Base-by-base conservation (phyloP, 1,139 yeast genomes). In the Taphrina pruni region DNA sequence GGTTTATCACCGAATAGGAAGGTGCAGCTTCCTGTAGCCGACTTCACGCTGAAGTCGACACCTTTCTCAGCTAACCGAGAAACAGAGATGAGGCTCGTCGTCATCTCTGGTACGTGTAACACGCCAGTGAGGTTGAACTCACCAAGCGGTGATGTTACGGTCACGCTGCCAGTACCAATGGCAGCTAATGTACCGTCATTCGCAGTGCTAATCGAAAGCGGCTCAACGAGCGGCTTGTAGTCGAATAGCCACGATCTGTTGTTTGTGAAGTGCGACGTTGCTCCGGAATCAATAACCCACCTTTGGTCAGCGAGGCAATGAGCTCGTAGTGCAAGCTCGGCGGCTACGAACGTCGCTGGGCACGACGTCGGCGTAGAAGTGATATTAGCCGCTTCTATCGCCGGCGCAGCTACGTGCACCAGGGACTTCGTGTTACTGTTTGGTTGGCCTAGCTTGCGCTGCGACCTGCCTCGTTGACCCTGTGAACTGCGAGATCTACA, bases 241-340 rank as follows among this genome's bases (percentile, higher is more conserved):
- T 46, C 20, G 52, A 21, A 46, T 9, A 46, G 52, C 52, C 52
- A 46, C 11, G 11, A 9, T n/a, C 52, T 17, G 17, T 21, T 11
- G n/a, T 46, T 17, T 11, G 52, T 46, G 32, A 46, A 46, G n/a
- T 46, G 52, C 2, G 52, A 46, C 12, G 52, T 46, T n/a, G 32
- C 52, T 21, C 52, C 52, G 1, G 52, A 46, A 6, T 11, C n/a
- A 9, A 46, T n/a, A 1, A 46, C 20, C 52, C 52, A 46, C 43
- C 14, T 9, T 5, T 39, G 26, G 26, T 26, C 26, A 4, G 26
- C 4, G 1, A 2, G 26, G 26, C 26, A 26, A 26, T 26, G 26
- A 26, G 26, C 26, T 26, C 26, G 26, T 26, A 26, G 26, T 26
- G 26, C 26, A 26, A 26, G 3, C 4, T 26, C 26, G 26, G 26